Conservation (phyloP, 2,329 filamentous ascomycete species). For the Didymosphaeria variabile region DNA sequence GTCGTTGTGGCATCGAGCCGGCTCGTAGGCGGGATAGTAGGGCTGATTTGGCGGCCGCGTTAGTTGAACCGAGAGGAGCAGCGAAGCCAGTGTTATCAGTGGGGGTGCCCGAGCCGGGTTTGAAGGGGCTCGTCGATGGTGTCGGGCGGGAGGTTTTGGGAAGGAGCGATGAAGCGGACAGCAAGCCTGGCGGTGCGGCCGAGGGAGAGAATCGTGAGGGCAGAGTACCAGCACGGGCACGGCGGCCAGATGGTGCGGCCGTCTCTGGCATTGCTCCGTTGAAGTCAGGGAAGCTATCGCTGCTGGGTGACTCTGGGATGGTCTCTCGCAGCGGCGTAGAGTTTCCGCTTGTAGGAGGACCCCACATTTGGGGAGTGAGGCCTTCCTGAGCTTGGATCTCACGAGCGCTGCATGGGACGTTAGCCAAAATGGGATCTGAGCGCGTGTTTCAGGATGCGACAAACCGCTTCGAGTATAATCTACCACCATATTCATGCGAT, state of each 20-base stretch:
- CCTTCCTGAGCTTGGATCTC: conserved; percentile 98
- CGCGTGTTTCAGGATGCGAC: conserved; percentile 51
- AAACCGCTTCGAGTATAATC: conserved; percentile 93
- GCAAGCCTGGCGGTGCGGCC: conserved; percentile 68
- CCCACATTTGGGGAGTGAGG: conserved; percentile 79
- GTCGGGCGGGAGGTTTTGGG: conserved; percentile 85
- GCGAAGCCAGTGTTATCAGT: conserved; percentile 44
- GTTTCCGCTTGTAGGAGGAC: conserved; percentile 93
- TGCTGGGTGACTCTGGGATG: conserved; percentile 93
- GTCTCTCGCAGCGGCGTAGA: conserved; percentile 96
- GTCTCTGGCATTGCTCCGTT: conserved; percentile 74
- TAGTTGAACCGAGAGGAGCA: conserved; percentile 57
- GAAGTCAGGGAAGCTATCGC: conserved; percentile 93
- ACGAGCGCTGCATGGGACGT: conserved; percentile 71
- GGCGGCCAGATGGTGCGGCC: conserved; percentile 68
- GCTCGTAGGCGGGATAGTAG: conserved; percentile 86
- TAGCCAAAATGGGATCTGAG: conserved; percentile 35
- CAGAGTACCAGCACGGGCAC: conserved; percentile 92
- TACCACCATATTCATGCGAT: conserved; percentile 83
- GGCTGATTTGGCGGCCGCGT: conserved; percentile 69
- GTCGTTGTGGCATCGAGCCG: conserved; percentile 91
- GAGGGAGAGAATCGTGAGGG: conserved; percentile 91
- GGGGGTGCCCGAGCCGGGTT: conserved; percentile 64
- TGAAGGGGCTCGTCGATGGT: conserved; percentile 87
- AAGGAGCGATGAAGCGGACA: conserved; percentile 62